Percentiles rank a stretch among this genome's conserved stretches.
phyloP scores from a whole-genome alignment of 208 protist species.

The Leptomonas pyrrhocoris region DNA sequence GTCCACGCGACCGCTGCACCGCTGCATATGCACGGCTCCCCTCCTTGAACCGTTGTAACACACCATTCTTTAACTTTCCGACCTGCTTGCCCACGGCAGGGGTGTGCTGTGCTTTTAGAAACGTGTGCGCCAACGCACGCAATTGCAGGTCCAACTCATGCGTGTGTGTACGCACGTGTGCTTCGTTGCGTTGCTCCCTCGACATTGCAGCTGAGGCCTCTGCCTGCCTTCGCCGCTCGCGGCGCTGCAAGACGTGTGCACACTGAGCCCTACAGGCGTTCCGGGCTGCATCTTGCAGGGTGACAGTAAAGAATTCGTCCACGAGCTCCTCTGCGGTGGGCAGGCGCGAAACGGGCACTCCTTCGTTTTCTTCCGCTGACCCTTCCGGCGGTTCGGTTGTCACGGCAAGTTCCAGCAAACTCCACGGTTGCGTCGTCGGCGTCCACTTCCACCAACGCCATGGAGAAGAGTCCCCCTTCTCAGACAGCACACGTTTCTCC shows the following conservation, averaged over 20 bases:
- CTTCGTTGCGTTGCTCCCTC: not conserved
- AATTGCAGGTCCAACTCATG: conserved; percentile 53
- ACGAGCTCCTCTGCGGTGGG: conserved; percentile 7
- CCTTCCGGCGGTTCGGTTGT: not conserved
- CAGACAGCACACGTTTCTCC: not conserved
- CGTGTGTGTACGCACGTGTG: conserved; percentile 4
- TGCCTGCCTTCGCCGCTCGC: not conserved
- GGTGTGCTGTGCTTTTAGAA: conserved; percentile 17
- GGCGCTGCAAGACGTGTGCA: not conserved
- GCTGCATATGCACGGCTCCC: not conserved
- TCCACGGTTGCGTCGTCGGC: conserved; percentile 34
- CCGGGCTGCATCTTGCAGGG: conserved; percentile 12
- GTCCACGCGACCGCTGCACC: not conserved
- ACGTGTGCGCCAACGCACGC: conserved; percentile 41
- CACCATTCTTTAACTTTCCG: conserved; percentile 12
- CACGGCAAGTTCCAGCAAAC: conserved; percentile 21
- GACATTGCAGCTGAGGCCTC: not conserved
- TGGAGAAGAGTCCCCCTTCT: not conserved
- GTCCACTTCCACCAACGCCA: conserved; percentile 22
- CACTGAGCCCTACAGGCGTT: conserved; percentile 2
- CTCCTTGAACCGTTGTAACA: conserved; percentile 21
- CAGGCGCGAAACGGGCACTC: not conserved
- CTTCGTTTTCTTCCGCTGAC: not conserved
- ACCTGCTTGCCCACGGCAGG: not conserved
- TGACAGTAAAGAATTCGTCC: conserved; percentile 11